A percentile compares a stretch with the other conserved stretches of the same genome.
These are phyloP conservation scores for Bretschneidera sinensis DNA, from an alignment of 345 rosid species.

Conservation along the genomic window DNA sequence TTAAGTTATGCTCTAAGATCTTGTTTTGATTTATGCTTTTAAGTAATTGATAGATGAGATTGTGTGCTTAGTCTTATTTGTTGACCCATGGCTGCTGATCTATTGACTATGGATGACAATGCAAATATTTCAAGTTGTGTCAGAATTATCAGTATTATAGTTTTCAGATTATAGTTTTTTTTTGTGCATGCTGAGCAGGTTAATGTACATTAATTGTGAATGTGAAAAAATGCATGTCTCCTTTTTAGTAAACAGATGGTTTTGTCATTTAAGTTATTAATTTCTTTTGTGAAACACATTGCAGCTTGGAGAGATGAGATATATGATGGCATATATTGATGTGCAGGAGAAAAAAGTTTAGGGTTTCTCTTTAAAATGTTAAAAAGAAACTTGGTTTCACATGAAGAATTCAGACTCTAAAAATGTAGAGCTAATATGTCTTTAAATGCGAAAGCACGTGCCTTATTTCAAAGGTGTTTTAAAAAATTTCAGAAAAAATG, in stretches of 20 bases:
- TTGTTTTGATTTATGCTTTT: background rate
- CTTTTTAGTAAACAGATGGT: background rate
- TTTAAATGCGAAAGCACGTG: too few relatives aligned
- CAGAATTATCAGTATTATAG: conserved; percentile 4
- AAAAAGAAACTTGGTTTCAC: background rate
- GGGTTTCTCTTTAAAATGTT: background rate
- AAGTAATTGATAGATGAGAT: background rate
- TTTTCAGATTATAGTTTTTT: conserved; percentile 12
- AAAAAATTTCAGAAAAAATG: too few relatives aligned
- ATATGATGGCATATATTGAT: background rate
- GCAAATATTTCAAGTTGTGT: background rate
- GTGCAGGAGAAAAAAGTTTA: background rate
- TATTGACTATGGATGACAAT: conserved; percentile 3
- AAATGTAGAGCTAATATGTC: too few relatives aligned
- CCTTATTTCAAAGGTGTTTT: too few relatives aligned
- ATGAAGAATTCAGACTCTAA: background rate
- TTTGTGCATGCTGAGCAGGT: background rate
- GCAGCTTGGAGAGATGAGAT: background rate
- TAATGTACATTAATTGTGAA: background rate
- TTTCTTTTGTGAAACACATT: too few relatives aligned
- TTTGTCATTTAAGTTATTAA: background rate
- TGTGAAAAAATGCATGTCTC: background rate
- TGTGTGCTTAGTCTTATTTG: background rate
- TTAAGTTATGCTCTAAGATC: background rate
- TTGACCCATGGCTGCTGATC: background rate